Evolutionary conservation across 2,329 filamentous ascomycete species (phyloP).

Genomic region (Alternaria sp.): DNA sequence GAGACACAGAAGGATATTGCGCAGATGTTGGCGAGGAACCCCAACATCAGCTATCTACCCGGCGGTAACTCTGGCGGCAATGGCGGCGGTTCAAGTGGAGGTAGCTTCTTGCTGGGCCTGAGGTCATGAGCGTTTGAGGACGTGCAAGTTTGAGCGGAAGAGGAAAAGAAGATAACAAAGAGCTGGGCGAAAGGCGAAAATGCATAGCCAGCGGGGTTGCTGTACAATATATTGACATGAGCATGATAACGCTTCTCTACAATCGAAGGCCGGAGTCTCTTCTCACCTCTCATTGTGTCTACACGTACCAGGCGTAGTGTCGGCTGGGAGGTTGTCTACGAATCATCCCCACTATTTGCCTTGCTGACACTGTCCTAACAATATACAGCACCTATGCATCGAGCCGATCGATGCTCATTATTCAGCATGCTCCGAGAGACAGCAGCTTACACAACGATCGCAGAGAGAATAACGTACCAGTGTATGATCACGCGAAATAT

Average conservation of each 20-base stretch:
- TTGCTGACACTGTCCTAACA: not conserved
- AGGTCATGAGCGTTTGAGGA: slow-evolving; percentile 50
- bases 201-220: slow-evolving; percentile 34
- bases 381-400: not conserved
- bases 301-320: not conserved
- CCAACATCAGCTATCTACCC: slow-evolving; percentile 94
- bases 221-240: slow-evolving; percentile 40
- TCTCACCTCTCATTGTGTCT: not conserved
- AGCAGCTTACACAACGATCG: not conserved
- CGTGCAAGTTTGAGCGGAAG: not conserved
- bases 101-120: slow-evolving; percentile 71
- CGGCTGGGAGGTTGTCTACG: not conserved
- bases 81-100: slow-evolving; percentile 64
- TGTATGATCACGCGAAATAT: not conserved
- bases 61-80: slow-evolving; percentile 67
- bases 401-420: not conserved
- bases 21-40: slow-evolving; percentile 84
- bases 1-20: slow-evolving; percentile 97
- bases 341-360: too few species aligned
- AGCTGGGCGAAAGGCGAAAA: not conserved
- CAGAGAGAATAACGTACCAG: not conserved
- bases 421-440: not conserved
- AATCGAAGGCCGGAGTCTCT: not conserved
- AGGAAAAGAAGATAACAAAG: not conserved
- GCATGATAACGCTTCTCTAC: slow-evolving; percentile 15